Percentiles rank a stretch among this genome's conserved stretches.
Evolutionary conservation across 257 asterid species (phyloP).

Genomic region (Gentiana dahurica): DNA sequence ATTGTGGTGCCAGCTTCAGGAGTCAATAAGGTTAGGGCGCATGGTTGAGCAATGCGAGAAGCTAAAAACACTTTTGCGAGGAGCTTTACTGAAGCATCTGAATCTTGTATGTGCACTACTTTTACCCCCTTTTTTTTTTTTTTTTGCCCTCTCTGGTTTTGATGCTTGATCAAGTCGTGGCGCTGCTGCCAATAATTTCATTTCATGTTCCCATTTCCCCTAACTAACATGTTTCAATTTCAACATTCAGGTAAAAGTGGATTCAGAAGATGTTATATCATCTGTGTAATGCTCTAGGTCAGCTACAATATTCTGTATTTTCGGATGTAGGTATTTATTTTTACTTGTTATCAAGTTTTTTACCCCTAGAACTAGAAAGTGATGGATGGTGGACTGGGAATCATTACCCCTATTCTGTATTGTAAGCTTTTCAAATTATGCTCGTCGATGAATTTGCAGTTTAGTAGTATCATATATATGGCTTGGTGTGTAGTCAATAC

Average conservation of each 20-base stretch:
- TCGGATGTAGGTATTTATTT: too few relatives aligned
- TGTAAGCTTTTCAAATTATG: too few relatives aligned
- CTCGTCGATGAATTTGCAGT: too few relatives aligned
- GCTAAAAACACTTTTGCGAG: constrained; percentile 55
- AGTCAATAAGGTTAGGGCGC: constrained; percentile 71
- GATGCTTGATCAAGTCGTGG: background rate
- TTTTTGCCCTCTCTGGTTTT: background rate
- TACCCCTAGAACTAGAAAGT: too few relatives aligned
- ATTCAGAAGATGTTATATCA: constrained; percentile 64
- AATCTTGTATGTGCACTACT: constrained; percentile 35
- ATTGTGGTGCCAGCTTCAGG: constrained; percentile 81
- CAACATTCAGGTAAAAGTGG: constrained; percentile 58
- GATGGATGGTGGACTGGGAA: too few relatives aligned
- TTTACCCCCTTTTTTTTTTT: background rate
- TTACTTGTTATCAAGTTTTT: too few relatives aligned
- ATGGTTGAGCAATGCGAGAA: constrained; percentile 73
- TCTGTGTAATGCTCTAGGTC: constrained; percentile 14
- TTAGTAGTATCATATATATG: too few relatives aligned
- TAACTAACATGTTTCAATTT: constrained; percentile 5
- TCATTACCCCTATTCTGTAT: too few relatives aligned
- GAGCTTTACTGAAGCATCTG: constrained; percentile 60
- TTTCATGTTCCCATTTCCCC: background rate
- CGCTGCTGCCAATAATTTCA: background rate
- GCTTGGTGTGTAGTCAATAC: too few relatives aligned
- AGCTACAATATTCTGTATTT: too few relatives aligned